A percentile compares a stretch with the other conserved stretches of the same genome.
Conservation (phyloP, 2,329 filamentous ascomycete genomes). For the Trichoderma cornu-damae region DNA sequence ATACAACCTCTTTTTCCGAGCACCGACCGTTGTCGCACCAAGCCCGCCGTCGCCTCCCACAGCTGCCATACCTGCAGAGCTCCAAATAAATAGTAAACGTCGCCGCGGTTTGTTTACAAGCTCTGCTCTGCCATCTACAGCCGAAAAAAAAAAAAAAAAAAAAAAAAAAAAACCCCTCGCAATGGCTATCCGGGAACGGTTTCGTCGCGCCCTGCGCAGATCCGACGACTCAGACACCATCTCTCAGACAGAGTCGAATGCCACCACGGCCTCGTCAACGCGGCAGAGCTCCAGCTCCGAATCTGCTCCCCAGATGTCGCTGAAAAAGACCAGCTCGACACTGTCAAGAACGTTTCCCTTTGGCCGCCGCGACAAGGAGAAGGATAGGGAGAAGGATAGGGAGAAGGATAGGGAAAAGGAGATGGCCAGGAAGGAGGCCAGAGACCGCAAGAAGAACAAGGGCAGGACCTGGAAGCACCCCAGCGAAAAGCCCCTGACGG, state of each 20-base stretch:
- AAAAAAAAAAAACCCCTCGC: slow-evolving; percentile 16
- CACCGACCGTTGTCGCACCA: too few species aligned
- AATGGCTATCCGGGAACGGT: slow-evolving; percentile 41
- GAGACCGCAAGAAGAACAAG: slow-evolving; percentile 28
- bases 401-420: slow-evolving; percentile 23
- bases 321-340: slow-evolving; percentile 29
- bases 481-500: slow-evolving; percentile 42
- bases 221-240: slow-evolving; percentile 32
- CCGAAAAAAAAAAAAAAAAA: too few species aligned
- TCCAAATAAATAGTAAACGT: too few species aligned
- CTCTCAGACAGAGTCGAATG: slow-evolving; percentile 32
- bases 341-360: slow-evolving; percentile 31
- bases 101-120: too few species aligned
- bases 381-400: slow-evolving; percentile 23
- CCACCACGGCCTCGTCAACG: slow-evolving; percentile 28
- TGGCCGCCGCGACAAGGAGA: slow-evolving; percentile 24
- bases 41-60: too few species aligned
- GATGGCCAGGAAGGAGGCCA: slow-evolving; percentile 26
- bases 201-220: slow-evolving; percentile 39
- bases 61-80: too few species aligned
- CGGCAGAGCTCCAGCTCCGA: slow-evolving; percentile 28
- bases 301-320: slow-evolving; percentile 24
- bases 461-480: slow-evolving; percentile 33
- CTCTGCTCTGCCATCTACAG: too few species aligned
- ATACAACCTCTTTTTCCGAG: neutral